Evolutionary conservation across 1,284 basidiomycete genomes (phyloP), one percentile per base, ranked within the genome.

Genomic region (Melampsora larici-populina): DNA sequence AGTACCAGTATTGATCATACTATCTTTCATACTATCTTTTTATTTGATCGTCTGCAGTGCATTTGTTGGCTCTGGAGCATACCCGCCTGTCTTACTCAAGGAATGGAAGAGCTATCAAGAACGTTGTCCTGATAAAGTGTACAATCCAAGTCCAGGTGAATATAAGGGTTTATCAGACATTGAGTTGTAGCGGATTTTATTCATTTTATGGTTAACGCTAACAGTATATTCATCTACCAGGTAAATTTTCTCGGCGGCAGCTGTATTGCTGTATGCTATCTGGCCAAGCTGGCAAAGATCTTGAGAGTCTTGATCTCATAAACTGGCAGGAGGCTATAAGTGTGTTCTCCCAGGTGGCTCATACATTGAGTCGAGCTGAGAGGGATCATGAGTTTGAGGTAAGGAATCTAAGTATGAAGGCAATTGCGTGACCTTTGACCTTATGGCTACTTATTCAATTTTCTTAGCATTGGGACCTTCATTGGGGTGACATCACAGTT

Each of bases 371-470:
- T 63, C 66, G 62, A 62, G 74, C 51, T 6, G 74, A 77, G 29
- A 51, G 67, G 36, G 49, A 69, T 58, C 67, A 62, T 60, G 66
- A 77, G 60, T 77, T 77, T 49, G 74, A 77, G 66, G 74, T 77
- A 49, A 33, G 21, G 13, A 46, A 46, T 46, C 43, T 46, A 46
- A 17, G 15, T 46, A 46, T 46, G 43, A 46, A 46, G 43, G 43
- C 43, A 46, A 46, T 46, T 15, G 43, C 15, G 43, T 46, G 43
- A 46, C 43, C 15, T 46, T 46, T 46, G 15, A 17, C 43, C 43
- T 46, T 46, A 46, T 58, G 36, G 36, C 36, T 40, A 40, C 11
- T 40, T 40, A 40, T n/a, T 58, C 24, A 8, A 29, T 58, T 29
- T 64, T 40, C 29, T 24, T 40, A 77, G 74, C 74, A 77, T 48